A percentile compares a stretch with the other conserved stretches of the same genome.
These are phyloP conservation scores for Inga oerstediana DNA, from an alignment of 306 rosid species.

Conservation along the genomic window DNA sequence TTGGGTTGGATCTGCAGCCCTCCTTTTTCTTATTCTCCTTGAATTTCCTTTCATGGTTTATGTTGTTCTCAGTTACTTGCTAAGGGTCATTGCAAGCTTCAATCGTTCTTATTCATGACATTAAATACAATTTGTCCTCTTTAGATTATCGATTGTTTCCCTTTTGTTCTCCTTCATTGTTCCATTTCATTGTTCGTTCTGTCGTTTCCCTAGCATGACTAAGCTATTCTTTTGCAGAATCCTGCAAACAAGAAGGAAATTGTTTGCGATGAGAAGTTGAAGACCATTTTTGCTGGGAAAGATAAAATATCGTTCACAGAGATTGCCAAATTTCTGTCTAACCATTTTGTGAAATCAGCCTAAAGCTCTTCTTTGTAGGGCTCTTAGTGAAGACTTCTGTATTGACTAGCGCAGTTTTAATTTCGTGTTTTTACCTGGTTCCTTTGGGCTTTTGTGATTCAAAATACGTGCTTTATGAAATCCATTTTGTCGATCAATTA, in stretches of 20 bases:
- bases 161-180: neutral
- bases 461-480: neutral
- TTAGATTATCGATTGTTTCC: constrained; percentile 3
- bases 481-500: neutral
- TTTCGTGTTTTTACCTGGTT: neutral
- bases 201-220: constrained; percentile 16
- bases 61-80: neutral
- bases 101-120: neutral
- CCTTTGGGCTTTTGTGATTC: neutral
- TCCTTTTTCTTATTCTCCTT: neutral
- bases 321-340: constrained; percentile 54
- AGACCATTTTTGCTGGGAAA: constrained; percentile 68
- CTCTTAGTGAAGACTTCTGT: constrained; percentile 22
- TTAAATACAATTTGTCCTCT: neutral
- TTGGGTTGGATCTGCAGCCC: neutral
- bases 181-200: neutral
- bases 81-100: neutral
- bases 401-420: constrained; percentile 25
- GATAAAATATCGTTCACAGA: constrained; percentile 62
- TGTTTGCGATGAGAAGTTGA: constrained; percentile 66
- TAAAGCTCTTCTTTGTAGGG: constrained; percentile 31
- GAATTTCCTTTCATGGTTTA: neutral
- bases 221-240: constrained; percentile 52
- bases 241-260: constrained; percentile 66
- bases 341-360: constrained; percentile 56